phyloP scores from a whole-genome alignment of 805 yeast species.

The Debaryomyces hansenii region DNA sequence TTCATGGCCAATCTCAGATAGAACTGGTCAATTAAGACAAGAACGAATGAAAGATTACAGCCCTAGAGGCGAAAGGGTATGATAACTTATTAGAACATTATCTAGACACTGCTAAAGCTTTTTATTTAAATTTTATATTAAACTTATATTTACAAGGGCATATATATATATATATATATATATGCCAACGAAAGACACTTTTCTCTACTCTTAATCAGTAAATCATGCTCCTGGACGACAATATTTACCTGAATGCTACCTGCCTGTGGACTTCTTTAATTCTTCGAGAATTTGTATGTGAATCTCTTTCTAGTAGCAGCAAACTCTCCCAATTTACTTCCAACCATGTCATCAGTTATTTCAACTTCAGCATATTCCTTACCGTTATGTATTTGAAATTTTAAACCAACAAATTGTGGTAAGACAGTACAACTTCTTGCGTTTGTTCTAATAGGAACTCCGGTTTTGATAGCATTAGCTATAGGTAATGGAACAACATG shows the following conservation, averaged over 20 bases:
- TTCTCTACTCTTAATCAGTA: no score
- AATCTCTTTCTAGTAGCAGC: slow-evolving; percentile 91
- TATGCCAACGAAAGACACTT: no score
- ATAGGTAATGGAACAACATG: slow-evolving; percentile 94
- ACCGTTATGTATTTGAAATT: slow-evolving; percentile 95
- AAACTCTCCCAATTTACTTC: slow-evolving; percentile 91
- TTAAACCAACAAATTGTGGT: slow-evolving; percentile 93
- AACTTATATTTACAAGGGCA: neutral
- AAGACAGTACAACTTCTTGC: slow-evolving; percentile 92
- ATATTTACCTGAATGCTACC: no score
- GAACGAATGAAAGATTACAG: slow-evolving; percentile 54
- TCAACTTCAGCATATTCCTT: slow-evolving; percentile 87
- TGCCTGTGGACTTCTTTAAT: slow-evolving; percentile 26
- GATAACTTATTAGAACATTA: neutral
- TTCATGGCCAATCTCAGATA: slow-evolving; percentile 79
- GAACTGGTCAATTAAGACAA: slow-evolving; percentile 82
- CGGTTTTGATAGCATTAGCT: slow-evolving; percentile 75
- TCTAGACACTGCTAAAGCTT: neutral
- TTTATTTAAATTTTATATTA: neutral
- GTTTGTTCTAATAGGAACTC: slow-evolving; percentile 90
- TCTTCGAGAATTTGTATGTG: slow-evolving; percentile 77
- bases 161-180: no score
- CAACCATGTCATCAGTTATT: slow-evolving; percentile 94
- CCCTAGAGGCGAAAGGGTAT: slow-evolving; percentile 19
- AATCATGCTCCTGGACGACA: no score